phyloP scores from a whole-genome alignment of 768 basidiomycete species.

The Lactarius sanguifluus region DNA sequence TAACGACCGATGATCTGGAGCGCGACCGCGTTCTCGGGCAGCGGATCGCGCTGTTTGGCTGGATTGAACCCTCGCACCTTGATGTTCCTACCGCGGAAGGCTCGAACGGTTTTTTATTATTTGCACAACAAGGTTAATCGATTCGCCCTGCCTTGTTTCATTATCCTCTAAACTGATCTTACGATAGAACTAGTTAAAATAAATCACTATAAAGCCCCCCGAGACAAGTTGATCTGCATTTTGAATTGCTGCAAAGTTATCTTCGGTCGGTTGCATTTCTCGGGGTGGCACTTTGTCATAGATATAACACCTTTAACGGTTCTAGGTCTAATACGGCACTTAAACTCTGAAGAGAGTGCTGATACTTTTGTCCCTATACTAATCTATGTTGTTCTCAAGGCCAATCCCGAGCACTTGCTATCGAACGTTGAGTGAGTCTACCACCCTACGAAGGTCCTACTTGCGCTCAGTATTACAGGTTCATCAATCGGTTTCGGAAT shows the following conservation, averaged over 20 bases:
- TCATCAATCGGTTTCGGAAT: conserved; percentile 93
- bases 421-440: conserved; percentile 88
- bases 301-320: conserved; percentile 7
- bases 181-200: conserved; percentile 85
- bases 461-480: conserved; percentile 47
- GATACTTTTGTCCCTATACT: conserved; percentile 94
- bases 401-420: conserved; percentile 90
- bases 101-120: conserved; percentile 79
- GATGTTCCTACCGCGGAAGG: conserved; percentile 82
- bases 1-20: conserved; percentile 96
- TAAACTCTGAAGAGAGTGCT: conserved; percentile 81
- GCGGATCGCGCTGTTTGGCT: conserved; percentile 85
- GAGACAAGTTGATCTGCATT: conserved; percentile 97
- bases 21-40: conserved; percentile 88
- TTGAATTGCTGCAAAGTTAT: conserved; percentile 99
- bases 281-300: conserved; percentile 10
- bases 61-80: conserved; percentile 86
- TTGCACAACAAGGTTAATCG: conserved; percentile 77
- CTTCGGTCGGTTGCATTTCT: conserved; percentile 64
- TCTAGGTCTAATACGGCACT: conserved; percentile 84
- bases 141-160: background rate
- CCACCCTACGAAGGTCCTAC: conserved; percentile 1
- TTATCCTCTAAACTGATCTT: background rate
- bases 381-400: conserved; percentile 89
- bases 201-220: conserved; percentile 97